A percentile compares a stretch with the other conserved stretches of the same genome.
Evolutionary conservation across 1,284 basidiomycete genomes (phyloP).

Genomic region (Puccinia brachypodii): DNA sequence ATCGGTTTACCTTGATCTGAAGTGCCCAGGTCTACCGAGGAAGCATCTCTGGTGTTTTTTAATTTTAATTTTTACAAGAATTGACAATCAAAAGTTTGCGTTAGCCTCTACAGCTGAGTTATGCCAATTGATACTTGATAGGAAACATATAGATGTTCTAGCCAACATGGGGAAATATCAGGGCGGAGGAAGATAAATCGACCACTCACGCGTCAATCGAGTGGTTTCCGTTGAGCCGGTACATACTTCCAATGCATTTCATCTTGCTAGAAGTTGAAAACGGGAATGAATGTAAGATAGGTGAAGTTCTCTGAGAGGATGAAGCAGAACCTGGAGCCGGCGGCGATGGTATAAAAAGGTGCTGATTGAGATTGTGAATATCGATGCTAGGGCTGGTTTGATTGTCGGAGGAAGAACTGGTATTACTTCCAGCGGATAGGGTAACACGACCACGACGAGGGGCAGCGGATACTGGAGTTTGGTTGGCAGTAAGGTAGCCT

Average conservation of each 20-base stretch:
- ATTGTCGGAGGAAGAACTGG: background rate
- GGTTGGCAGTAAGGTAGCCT: background rate
- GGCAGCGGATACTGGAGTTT: background rate
- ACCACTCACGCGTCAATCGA: background rate
- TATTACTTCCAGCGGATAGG: background rate
- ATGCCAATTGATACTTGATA: background rate
- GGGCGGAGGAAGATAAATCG: background rate
- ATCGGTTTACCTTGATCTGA: conserved; percentile 13
- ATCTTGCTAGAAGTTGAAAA: conserved; percentile 8
- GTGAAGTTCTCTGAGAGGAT: background rate
- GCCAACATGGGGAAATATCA: background rate
- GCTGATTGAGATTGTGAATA: background rate
- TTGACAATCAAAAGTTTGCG: background rate
- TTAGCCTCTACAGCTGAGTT: conserved; percentile 4
- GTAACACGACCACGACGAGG: background rate
- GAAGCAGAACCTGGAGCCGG: background rate
- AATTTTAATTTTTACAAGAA: conserved; percentile 4
- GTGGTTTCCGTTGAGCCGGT: background rate
- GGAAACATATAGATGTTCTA: background rate
- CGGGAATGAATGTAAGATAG: background rate
- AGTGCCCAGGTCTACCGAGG: background rate
- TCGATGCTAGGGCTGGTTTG: background rate
- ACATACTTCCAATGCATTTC: background rate
- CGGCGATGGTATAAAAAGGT: background rate
- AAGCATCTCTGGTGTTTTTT: background rate